Conservation (phyloP, 345 rosid species). For the Citrus hindsii region DNA sequence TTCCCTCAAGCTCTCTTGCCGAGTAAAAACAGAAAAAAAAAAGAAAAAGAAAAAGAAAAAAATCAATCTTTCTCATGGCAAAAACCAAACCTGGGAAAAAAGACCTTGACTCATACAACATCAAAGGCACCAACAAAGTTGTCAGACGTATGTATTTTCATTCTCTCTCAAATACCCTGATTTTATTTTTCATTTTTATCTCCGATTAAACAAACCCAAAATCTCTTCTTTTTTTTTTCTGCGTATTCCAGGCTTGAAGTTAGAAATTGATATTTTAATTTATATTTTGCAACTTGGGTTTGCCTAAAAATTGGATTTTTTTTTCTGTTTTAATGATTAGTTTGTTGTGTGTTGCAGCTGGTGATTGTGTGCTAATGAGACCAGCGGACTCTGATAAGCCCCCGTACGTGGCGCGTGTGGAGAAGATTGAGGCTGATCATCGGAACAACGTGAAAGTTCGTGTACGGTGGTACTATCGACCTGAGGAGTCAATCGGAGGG, state of each 20-base stretch:
- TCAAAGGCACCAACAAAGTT: slow-evolving; percentile 75
- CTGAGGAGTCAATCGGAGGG: slow-evolving; percentile 88
- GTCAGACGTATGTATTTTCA: slow-evolving; percentile 56
- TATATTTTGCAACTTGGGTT: neutral
- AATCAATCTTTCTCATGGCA: slow-evolving; percentile 36
- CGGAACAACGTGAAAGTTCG: slow-evolving; percentile 74
- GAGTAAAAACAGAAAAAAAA: too few species aligned
- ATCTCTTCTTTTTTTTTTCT: neutral
- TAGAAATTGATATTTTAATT: neutral
- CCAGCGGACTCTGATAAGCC: slow-evolving; percentile 77
- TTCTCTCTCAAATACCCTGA: slow-evolving; percentile 1
- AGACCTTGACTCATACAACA: slow-evolving; percentile 71
- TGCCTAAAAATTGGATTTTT: neutral
- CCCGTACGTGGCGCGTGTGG: slow-evolving; percentile 81
- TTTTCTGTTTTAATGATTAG: neutral
- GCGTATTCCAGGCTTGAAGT: neutral
- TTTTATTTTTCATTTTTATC: slow-evolving; percentile 3
- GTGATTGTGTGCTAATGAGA: slow-evolving; percentile 83
- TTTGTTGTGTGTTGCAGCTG: slow-evolving; percentile 38
- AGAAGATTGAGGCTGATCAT: slow-evolving; percentile 75
- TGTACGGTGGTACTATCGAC: slow-evolving; percentile 80
- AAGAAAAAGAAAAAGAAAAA: too few species aligned
- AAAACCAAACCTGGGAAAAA: slow-evolving; percentile 69
- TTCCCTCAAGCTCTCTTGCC: neutral
- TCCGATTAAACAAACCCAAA: neutral